phyloP scores from a whole-genome alignment of 2,329 filamentous ascomycete species.

The Hymenoscyphus linearis region DNA sequence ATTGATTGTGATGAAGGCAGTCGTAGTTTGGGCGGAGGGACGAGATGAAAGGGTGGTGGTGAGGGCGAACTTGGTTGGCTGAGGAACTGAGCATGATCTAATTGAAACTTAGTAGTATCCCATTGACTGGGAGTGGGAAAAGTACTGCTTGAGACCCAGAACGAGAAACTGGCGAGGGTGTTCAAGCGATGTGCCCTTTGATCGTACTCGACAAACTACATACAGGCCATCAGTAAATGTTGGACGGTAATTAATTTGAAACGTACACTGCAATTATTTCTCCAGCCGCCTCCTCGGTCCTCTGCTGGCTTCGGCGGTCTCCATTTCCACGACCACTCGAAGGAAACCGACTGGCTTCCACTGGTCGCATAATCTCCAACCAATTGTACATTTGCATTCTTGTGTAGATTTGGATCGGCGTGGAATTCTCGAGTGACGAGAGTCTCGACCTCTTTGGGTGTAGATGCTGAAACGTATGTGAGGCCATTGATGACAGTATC shows the following conservation, averaged over 20 bases:
- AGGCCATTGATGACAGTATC: conserved; percentile 83
- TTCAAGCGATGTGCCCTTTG: conserved; percentile 83
- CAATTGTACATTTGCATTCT: conserved; percentile 90
- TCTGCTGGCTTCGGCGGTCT: conserved; percentile 77
- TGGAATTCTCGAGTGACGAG: conserved; percentile 93
- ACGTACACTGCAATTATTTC: conserved; percentile 83
- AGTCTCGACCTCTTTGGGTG: conserved; percentile 81
- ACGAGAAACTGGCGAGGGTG: conserved; percentile 86
- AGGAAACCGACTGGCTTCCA: conserved; percentile 77
- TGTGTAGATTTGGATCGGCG: conserved; percentile 94
- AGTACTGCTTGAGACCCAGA: conserved; percentile 84
- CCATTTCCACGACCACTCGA: conserved; percentile 98
- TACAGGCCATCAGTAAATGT: background rate
- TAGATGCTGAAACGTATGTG: conserved; percentile 88
- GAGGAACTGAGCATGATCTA: conserved; percentile 31
- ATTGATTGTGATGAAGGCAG: conserved; percentile 84
- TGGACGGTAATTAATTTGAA: background rate
- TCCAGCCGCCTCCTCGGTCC: conserved; percentile 87
- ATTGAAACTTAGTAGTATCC: conserved; percentile 21
- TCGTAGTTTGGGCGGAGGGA: conserved; percentile 69
- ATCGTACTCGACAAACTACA: conserved; percentile 92
- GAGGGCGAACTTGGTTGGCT: conserved; percentile 62
- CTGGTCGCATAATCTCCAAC: conserved; percentile 87
- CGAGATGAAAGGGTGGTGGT: conserved; percentile 68
- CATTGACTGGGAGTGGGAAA: background rate